Evolutionary conservation across 805 yeast species (phyloP), one percentile per base, ranked within the genome.

Genomic region (Lipomyces lipofer): DNA sequence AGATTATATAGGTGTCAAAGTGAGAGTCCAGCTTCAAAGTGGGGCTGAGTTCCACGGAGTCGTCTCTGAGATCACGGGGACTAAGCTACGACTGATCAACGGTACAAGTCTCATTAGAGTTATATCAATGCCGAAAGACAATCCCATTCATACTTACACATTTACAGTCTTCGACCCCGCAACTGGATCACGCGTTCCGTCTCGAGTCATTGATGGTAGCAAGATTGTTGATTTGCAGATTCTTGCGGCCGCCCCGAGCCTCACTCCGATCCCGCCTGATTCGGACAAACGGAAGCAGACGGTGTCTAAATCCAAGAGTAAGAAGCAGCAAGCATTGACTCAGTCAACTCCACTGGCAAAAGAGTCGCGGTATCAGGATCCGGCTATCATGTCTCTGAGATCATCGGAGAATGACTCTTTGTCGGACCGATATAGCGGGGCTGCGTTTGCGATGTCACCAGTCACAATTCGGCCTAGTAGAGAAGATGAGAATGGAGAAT

Each of bases 41-140:
- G 61, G 59, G 10, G 29, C 51, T 8, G 47, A 35, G 9, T 50
- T 78, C 28, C 63, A 64, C 44, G 79, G 81, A 15, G 64, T 64
- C n/a, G 72, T 75, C n/a, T 69, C 71, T n/a, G 71, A 70, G 51
- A 75, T 76, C 29, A 70, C 68, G n/a, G 67, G 72, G 15, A 74
- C 74, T 52, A 69, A 71, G 12, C 59, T 77, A 21, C 67, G 70
- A 4, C 63, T 77, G 33, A 66, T 69, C 29, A 71, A 75, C 49
- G 81, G 78, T 43, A 61, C 47, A 52, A 9, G 15, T 49, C n/a
- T n/a, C 19, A 8, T 22, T 10, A 36, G 7, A n/a, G 22, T 36
- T 22, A 8, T 19, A 9, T 36, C 40, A 27, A 50, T 44, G 6
- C 40, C 64, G 66, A 47, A 15, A 7, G 17, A 8, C 52, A 21